Percentiles rank a stretch among this genome's conserved stretches.
phyloP scores from a whole-genome alignment of 2,329 filamentous ascomycete genomes.

The Penicillium glabrum region DNA sequence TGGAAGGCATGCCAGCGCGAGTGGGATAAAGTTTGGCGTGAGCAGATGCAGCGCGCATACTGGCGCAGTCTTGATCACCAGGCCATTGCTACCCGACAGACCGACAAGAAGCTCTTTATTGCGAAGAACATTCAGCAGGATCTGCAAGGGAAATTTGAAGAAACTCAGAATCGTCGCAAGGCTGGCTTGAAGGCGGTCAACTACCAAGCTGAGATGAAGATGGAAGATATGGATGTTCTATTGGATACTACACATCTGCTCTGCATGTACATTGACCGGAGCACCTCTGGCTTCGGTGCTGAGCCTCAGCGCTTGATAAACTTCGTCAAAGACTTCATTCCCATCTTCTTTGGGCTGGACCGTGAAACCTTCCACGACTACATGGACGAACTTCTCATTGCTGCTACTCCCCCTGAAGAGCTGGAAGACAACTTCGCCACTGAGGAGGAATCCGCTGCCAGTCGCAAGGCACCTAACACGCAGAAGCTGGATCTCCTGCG shows the following conservation, averaged over 20 bases:
- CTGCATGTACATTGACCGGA: constrained; percentile 48
- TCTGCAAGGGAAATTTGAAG: constrained; percentile 89
- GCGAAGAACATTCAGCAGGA: constrained; percentile 87
- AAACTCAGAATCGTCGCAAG: constrained; percentile 73
- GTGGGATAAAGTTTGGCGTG: constrained; percentile 98
- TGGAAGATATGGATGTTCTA: constrained; percentile 69
- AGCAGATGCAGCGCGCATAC: constrained; percentile 92
- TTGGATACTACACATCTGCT: constrained; percentile 51
- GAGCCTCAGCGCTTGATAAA: constrained; percentile 73
- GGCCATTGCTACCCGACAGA: constrained; percentile 82
- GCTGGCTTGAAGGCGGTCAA: constrained; percentile 61
- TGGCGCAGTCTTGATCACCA: constrained; percentile 97
- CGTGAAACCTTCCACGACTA: constrained; percentile 67
- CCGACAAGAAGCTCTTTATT: constrained; percentile 88
- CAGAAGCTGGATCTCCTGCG: constrained; percentile 78
- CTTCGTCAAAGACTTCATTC: constrained; percentile 75
- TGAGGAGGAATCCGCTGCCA: constrained; percentile 69
- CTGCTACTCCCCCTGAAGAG: constrained; percentile 71
- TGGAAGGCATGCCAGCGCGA: constrained; percentile 97
- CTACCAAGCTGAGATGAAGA: constrained; percentile 74
- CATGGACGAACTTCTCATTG: constrained; percentile 67
- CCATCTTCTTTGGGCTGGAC: constrained; percentile 73
- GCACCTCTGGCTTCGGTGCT: constrained; percentile 50
- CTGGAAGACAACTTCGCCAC: constrained; percentile 68
- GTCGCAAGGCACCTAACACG: constrained; percentile 61